phyloP scores from a whole-genome alignment of 1,284 basidiomycete genomes.

The Ustilago cynodontis region DNA sequence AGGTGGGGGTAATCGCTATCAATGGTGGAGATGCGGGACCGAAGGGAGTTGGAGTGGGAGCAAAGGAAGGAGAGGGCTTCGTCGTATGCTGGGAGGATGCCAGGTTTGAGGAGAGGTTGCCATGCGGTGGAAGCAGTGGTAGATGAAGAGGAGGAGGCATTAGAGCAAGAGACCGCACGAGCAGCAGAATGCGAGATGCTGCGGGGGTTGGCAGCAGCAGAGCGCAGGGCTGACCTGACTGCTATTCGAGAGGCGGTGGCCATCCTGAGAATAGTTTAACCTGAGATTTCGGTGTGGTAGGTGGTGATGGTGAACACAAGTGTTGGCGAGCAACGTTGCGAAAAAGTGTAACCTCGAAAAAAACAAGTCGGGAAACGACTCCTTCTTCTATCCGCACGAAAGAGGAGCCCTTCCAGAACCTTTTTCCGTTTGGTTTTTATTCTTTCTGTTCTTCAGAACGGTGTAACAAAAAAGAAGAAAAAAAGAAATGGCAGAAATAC shows the following conservation, averaged over 20 bases:
- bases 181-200: slow-evolving; percentile 8
- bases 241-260: slow-evolving; percentile 13
- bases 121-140: slow-evolving; percentile 34
- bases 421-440: neutral
- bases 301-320: neutral
- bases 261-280: slow-evolving; percentile 5
- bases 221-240: slow-evolving; percentile 4
- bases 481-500: slow-evolving; percentile 26
- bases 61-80: slow-evolving; percentile 79
- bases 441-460: too few species aligned
- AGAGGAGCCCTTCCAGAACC: neutral
- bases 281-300: neutral
- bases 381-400: slow-evolving; percentile 43
- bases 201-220: neutral
- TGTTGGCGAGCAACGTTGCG: neutral
- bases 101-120: slow-evolving; percentile 75
- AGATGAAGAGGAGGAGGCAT: neutral
- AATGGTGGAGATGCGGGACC: slow-evolving; percentile 72
- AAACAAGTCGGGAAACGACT: slow-evolving; percentile 8
- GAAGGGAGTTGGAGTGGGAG: slow-evolving; percentile 71
- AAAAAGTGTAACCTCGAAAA: slow-evolving; percentile 1
- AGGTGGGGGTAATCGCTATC: slow-evolving; percentile 17
- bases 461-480: too few species aligned
- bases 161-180: neutral
- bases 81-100: slow-evolving; percentile 84